These are phyloP conservation scores for Stemphylium lycopersici DNA, from an alignment of 2,329 filamentous ascomycete genomes.

Conservation along the genomic window DNA sequence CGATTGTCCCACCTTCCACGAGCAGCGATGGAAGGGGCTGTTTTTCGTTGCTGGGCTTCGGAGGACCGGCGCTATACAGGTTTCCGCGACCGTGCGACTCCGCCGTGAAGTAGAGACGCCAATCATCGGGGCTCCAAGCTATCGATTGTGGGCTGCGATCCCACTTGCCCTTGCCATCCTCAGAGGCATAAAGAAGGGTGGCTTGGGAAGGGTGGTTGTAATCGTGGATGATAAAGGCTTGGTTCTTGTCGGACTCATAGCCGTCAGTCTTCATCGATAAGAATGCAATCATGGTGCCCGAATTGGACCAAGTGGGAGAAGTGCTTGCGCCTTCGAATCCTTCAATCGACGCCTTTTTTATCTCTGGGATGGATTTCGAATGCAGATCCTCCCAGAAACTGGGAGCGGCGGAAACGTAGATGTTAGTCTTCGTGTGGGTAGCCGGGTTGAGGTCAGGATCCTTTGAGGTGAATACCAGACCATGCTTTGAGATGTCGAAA, in stretches of 20 bases:
- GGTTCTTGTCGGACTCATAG: constrained; percentile 82
- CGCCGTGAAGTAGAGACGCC: constrained; percentile 71
- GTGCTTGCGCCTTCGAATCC: constrained; percentile 68
- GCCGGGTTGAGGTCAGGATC: constrained; percentile 74
- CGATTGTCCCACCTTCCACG: constrained; percentile 42
- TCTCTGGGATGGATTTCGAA: constrained; percentile 33
- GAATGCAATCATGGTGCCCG: constrained; percentile 75
- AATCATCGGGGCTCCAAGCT: constrained; percentile 60
- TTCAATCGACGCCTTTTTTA: constrained; percentile 62
- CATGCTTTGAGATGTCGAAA: constrained; percentile 73
- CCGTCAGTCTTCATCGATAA: constrained; percentile 76
- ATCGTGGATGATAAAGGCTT: constrained; percentile 69
- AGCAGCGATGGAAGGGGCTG: constrained; percentile 34
- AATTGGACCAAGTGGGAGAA: constrained; percentile 74
- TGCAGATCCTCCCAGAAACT: constrained; percentile 56
- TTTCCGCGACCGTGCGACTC: constrained; percentile 73
- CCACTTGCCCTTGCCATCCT: constrained; percentile 67
- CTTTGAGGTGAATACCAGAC: constrained; percentile 76
- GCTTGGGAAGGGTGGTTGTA: constrained; percentile 60
- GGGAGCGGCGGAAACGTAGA: constrained; percentile 70
- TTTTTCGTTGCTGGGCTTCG: constrained; percentile 15
- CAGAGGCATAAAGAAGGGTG: constrained; percentile 66
- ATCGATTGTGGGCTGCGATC: constrained; percentile 60
- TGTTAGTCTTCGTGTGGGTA: constrained; percentile 79
- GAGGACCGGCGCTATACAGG: constrained; percentile 51